These are phyloP conservation scores for Brachypodium distachyon DNA, from an alignment of 202 grass and related monocot species.

Conservation along the genomic window DNA sequence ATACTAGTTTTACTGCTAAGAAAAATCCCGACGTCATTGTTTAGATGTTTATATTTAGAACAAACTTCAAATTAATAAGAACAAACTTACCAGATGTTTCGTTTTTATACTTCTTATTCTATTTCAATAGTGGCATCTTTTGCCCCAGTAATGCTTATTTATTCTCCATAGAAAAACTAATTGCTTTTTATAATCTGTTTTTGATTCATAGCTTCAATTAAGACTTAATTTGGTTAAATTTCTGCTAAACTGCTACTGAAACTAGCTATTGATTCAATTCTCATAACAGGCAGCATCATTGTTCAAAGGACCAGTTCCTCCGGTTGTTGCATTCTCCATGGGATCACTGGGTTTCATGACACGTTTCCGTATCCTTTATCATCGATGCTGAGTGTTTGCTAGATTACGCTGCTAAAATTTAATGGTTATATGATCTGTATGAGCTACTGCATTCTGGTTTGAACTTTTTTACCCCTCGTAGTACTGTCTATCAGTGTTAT, in stretches of 20 bases:
- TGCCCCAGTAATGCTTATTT: neutral
- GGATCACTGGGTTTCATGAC: constrained; percentile 98
- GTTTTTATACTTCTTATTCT: neutral
- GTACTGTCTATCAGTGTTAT: neutral
- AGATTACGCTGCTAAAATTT: neutral
- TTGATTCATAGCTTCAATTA: neutral
- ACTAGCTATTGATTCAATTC: constrained; percentile 18
- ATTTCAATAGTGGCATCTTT: neutral
- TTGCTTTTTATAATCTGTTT: neutral
- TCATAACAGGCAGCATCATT: constrained; percentile 79
- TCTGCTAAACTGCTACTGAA: neutral
- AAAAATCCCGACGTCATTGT: no score
- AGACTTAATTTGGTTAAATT: neutral
- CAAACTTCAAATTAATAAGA: no score
- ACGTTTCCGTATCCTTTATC: constrained; percentile 85
- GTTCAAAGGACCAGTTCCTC: constrained; percentile 97
- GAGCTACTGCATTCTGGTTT: neutral
- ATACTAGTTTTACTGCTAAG: neutral
- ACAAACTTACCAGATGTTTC: neutral
- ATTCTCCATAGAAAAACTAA: neutral
- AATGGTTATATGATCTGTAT: neutral
- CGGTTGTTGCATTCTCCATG: constrained; percentile 85
- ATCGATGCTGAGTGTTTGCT: neutral
- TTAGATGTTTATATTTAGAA: no score
- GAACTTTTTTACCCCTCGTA: neutral